These are phyloP conservation scores for Scenedesmus sp. DNA, from an alignment of 163 green algal species.

Conservation along the genomic window DNA sequence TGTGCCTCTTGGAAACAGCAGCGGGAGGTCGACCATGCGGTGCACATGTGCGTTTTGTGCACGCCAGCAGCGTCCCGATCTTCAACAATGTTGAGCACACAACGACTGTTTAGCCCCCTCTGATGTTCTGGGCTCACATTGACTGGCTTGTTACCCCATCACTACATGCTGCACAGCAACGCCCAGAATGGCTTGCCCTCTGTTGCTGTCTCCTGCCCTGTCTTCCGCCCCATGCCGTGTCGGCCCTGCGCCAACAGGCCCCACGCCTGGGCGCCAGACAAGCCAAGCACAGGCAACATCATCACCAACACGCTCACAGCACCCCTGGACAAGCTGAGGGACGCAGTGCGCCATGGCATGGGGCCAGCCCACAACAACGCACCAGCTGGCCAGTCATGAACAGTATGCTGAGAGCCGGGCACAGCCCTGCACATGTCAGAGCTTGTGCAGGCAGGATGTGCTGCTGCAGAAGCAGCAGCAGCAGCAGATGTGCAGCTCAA, in stretches of 20 bases:
- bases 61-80: too few species aligned
- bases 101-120: too few species aligned
- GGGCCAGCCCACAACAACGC: background rate
- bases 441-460: background rate
- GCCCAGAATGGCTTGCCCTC: background rate
- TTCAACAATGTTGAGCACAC: too few species aligned
- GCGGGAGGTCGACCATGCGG: too few species aligned
- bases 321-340: conserved; percentile 50
- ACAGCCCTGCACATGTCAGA: background rate
- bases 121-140: too few species aligned
- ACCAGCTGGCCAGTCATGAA: background rate
- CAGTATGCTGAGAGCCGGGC: background rate
- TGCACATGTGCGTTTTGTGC: too few species aligned
- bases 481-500: background rate
- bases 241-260: conserved; percentile 21
- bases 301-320: conserved; percentile 37
- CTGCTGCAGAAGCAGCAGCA: background rate
- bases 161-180: too few species aligned
- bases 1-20: too few species aligned
- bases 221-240: background rate
- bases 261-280: conserved; percentile 41
- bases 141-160: too few species aligned
- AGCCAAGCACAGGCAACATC: conserved; percentile 49
- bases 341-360: conserved; percentile 12
- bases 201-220: background rate